These are phyloP conservation scores for Claviceps sp. DNA, from an alignment of 2,329 filamentous ascomycete species.

Conservation along the genomic window DNA sequence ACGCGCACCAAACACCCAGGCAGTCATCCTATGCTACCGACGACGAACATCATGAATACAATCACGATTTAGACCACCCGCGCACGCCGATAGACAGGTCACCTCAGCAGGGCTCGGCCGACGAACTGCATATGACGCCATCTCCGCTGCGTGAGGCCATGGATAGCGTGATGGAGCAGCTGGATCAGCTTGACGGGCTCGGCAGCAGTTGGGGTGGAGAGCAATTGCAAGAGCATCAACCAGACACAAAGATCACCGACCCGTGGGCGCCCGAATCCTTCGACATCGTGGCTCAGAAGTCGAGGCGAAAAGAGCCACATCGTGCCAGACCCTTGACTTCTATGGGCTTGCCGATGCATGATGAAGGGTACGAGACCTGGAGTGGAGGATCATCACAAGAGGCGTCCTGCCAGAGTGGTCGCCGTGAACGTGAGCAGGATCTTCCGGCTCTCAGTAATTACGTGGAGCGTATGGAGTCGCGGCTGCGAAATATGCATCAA, in stretches of 20 bases:
- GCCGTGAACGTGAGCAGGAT: constrained; percentile 34
- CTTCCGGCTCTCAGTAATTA: constrained; percentile 71
- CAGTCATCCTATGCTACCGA: constrained; percentile 29
- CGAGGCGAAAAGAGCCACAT: constrained; percentile 15
- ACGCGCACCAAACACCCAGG: constrained; percentile 17
- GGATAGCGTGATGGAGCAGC: constrained; percentile 93
- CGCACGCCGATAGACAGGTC: constrained; percentile 47
- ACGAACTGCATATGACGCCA: constrained; percentile 58
- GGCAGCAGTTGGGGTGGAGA: constrained; percentile 42
- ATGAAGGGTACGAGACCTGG: constrained; percentile 49
- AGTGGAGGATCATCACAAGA: constrained; percentile 40
- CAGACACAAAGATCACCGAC: constrained; percentile 43
- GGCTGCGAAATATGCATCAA: constrained; percentile 59
- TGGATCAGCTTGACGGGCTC: constrained; percentile 58
- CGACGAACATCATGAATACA: constrained; percentile 19
- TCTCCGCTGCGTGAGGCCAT: constrained; percentile 89
- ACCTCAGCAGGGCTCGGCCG: constrained; percentile 55
- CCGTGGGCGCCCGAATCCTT: constrained; percentile 91
- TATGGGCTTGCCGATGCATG: constrained; percentile 50
- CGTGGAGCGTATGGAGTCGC: constrained; percentile 81
- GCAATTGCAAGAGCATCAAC: constrained; percentile 19
- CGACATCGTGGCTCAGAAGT: constrained; percentile 32
- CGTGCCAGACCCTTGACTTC: constrained; percentile 51
- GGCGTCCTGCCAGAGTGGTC: constrained; percentile 26
- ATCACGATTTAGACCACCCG: constrained; percentile 14